These are phyloP conservation scores for Candida sanyiensis DNA, from an alignment of 805 yeast species.

Conservation along the genomic window DNA sequence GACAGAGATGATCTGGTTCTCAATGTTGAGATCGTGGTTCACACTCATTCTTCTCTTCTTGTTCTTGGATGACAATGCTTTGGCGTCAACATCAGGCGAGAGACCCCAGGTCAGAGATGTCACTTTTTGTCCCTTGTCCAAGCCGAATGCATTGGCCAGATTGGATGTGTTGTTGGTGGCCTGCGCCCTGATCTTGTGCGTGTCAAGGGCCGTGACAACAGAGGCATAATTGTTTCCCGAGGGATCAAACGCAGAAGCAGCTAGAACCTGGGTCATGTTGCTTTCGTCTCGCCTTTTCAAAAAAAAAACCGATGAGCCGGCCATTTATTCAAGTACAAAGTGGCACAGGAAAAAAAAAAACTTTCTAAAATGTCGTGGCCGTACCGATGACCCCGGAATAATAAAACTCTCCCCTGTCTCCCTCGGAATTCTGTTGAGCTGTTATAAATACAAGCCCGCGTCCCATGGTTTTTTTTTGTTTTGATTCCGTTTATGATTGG, in stretches of 20 bases:
- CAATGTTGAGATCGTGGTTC: slow-evolving; percentile 22
- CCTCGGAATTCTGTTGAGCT: no score
- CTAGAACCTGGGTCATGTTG: slow-evolving; percentile 11
- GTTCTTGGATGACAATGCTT: slow-evolving; percentile 3
- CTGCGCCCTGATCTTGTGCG: slow-evolving; percentile 63
- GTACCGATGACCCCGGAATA: no score
- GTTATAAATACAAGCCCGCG: no score
- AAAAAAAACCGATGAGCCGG: neutral
- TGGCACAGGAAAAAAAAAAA: neutral
- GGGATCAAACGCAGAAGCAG: slow-evolving; percentile 45
- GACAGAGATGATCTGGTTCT: slow-evolving; percentile 47
- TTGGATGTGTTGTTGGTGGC: slow-evolving; percentile 37
- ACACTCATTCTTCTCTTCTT: slow-evolving; percentile 23
- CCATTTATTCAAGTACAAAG: neutral
- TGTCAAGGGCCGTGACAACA: slow-evolving; percentile 61
- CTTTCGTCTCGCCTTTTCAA: neutral
- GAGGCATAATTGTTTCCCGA: slow-evolving; percentile 58
- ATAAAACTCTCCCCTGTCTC: no score
- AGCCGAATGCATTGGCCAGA: slow-evolving; percentile 42
- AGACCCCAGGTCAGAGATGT: slow-evolving; percentile 51
- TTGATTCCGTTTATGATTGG: neutral
- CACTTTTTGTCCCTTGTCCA: slow-evolving; percentile 46
- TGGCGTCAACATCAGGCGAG: slow-evolving; percentile 12
- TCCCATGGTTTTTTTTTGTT: no score
- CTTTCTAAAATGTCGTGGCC: no score